Base-by-base conservation (phyloP, 192 early-diverging fungal genomes). In the Funneliformis mosseae region DNA sequence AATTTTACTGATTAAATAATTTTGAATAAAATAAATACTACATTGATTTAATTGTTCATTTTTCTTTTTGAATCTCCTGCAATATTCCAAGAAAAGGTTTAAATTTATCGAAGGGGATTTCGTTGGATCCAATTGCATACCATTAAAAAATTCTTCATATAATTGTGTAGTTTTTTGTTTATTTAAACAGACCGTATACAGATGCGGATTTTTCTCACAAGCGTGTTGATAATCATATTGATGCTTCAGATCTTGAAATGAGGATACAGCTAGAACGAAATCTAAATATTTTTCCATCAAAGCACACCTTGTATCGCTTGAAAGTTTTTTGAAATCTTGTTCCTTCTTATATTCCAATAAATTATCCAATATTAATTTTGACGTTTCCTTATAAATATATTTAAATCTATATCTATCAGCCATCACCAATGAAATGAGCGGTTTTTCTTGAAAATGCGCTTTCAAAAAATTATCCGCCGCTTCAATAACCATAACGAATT, bases 281-380 rank as follows among this genome's bases (percentile, higher is more conserved):
- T 55, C 50, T 16, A 55, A 55, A 21, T 55, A 55, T 55, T 55
- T 55, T 55, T 55, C 50, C 16, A 55, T 18, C 16, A 55, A 6
- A 55, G 50, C 50, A 18, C 50, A 55, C 7, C 50, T 55, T 6
- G 50, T 55, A 55, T 55, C 21, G 21, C 50, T 55, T 55, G 50
- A 55, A 55, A 55, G 16, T 55, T 21, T 55, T 21, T 55, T 55
- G 50, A 21, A 55, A n/a, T 55, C 50, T 64, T 12, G 63, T 23
- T 64, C 63, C 25, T 23, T 27, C 25, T 64, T 64, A 14, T 64
- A 64, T 23, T 12, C 63, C 25, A 28, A 64, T 1, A 72, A 45
- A 42, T 72, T 46, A 41, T 72, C 70, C 10, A 72, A 39, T 45
- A 72, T 39, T 23, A 45, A 72, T 46, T 72, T 72, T 11, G 70